phyloP scores from a whole-genome alignment of 2,329 filamentous ascomycete genomes.

The Hortaea werneckii region DNA sequence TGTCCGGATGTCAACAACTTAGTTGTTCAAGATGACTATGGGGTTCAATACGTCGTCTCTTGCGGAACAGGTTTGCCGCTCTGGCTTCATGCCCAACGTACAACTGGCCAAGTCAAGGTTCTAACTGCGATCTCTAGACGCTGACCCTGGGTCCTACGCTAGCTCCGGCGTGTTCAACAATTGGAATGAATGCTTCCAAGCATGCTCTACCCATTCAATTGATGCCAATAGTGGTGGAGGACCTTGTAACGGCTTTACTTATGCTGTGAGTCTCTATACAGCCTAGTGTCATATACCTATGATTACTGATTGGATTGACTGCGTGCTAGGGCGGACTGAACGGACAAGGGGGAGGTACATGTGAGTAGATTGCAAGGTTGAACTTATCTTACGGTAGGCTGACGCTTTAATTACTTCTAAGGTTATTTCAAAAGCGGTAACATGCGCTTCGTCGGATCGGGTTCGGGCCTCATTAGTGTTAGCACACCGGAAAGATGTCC shows the following conservation, averaged over 20 bases:
- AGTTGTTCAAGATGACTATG: not conserved
- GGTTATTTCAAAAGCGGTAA: too few relatives aligned
- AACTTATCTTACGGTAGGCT: too few relatives aligned
- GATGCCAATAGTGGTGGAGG: not conserved
- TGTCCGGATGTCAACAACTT: not conserved
- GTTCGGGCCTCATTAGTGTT: not conserved
- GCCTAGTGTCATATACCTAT: too few relatives aligned
- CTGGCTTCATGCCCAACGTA: too few relatives aligned
- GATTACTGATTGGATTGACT: not conserved
- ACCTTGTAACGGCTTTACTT: not conserved
- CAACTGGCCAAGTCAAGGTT: too few relatives aligned
- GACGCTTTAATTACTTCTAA: too few relatives aligned
- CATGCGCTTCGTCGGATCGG: too few relatives aligned
- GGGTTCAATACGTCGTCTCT: not conserved
- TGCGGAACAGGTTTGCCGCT: too few relatives aligned
- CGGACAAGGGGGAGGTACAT: not conserved
- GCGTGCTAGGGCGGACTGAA: not conserved
- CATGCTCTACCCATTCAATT: not conserved
- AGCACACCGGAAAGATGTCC: not conserved
- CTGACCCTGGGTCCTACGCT: not conserved
- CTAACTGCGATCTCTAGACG: too few relatives aligned
- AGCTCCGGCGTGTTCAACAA: not conserved
- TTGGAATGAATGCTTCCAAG: not conserved
- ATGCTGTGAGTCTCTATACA: not conserved
- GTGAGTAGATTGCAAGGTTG: not conserved